Base-by-base conservation (phyloP, 148 eudicot species). In the Rhododendron molle region DNA sequence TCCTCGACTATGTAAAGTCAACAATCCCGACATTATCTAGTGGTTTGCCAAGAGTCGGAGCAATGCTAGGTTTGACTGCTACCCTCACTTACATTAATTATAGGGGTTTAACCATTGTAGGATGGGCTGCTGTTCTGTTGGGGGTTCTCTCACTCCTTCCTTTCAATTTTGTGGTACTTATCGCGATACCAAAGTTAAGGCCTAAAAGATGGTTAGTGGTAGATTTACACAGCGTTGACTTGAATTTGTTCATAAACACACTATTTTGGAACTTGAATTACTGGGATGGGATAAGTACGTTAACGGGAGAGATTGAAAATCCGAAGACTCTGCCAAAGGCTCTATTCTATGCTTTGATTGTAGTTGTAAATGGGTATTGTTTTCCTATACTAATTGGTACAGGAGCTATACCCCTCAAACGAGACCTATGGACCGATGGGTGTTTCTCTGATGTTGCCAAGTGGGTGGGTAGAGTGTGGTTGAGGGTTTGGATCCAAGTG, bases 61-160 rank as follows among this genome's bases (percentile, higher is more conserved):
- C 73, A 2, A 60, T 32, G 44, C 44, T 40, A 40, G 44, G 44
- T 40, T 81, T 81, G 83, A 81, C 83, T 36, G 49, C 32, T 8
- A 2, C 52, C 44, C 83, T 80, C 43, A 80, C 83, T 80, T 54
- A 21, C 44, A 16, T 80, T 67, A 58, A 60, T 38, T 60, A 81
- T 60, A 81, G 83, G 83, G 83, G 83, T 44, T 81, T 81, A 60
- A 81, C 74, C 83, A 40, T 60, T 60, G 73, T 81, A 15, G 83
- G 83, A 13, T 60, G 83, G 83, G 83, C 50, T 58, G 73, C 83
- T 81, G 50, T 81, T 81, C 73, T 81, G 20, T 60, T 81, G 10
- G 83, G 83, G 10, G 32, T 60, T 81, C 83, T 81, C 50, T 58
- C 83, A 21, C 47, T 81, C 18, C 18, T 81, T 38, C 83, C 83